A percentile compares a stretch with the other conserved stretches of the same genome.
Conservation (phyloP, 2,329 filamentous ascomycete genomes). For the Aspergillus terreus region DNA sequence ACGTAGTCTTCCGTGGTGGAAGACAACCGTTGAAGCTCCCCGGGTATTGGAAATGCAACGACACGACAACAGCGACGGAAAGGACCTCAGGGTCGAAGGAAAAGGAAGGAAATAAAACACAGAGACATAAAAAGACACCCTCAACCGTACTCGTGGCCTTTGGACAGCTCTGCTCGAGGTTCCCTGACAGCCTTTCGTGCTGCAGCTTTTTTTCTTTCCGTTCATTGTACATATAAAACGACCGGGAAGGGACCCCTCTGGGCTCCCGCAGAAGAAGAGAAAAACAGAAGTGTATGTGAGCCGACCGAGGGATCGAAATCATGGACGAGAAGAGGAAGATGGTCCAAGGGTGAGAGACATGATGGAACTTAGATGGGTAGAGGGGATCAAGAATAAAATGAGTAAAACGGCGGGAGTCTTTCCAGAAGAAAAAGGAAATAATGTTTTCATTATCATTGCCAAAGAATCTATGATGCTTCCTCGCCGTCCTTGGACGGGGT, state of each 20-base stretch:
- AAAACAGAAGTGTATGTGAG: slow-evolving; percentile 13
- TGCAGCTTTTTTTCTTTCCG: slow-evolving; percentile 4
- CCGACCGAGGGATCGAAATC: slow-evolving; percentile 15
- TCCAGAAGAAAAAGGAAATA: slow-evolving; percentile 31
- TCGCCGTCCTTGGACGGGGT: slow-evolving; percentile 41
- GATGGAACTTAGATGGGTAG: slow-evolving; percentile 13
- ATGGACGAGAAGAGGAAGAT: slow-evolving; percentile 22
- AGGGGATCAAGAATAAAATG: slow-evolving; percentile 10
- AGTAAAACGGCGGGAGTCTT: slow-evolving; percentile 21
- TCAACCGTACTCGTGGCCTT: neutral
- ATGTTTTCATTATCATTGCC: slow-evolving; percentile 36
- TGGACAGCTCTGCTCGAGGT: neutral
- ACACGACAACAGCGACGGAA: neutral
- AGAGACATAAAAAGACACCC: neutral
- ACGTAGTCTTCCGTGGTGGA: neutral
- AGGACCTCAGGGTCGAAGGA: neutral
- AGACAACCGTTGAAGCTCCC: slow-evolving; percentile 18
- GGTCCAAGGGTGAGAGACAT: slow-evolving; percentile 15
- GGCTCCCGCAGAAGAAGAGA: slow-evolving; percentile 6
- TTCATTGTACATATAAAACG: slow-evolving; percentile 19
- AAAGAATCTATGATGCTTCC: slow-evolving; percentile 38
- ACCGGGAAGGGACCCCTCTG: slow-evolving; percentile 1
- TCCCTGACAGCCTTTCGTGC: neutral
- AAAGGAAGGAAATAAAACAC: neutral
- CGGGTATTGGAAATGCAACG: slow-evolving; percentile 24